Base-by-base conservation (phyloP, 2,329 filamentous ascomycete genomes). In the Fusarium napiforme region DNA sequence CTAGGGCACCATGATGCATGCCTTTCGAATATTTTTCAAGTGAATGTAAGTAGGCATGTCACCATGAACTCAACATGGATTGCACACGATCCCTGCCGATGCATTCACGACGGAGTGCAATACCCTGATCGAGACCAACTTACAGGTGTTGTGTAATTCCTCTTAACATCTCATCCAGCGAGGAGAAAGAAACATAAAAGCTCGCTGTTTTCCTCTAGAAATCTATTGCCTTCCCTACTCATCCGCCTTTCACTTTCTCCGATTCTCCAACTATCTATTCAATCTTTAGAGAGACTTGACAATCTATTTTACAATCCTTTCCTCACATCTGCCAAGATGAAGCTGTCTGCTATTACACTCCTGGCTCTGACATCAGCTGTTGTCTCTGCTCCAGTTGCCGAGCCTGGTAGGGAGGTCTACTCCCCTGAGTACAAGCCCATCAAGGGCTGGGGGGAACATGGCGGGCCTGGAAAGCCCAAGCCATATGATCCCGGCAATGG, bases 261-360 rank as follows among this genome's bases (percentile, higher is more conserved):
- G 10, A 16, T 28, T 30, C n/a, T 58, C 14, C 26, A 16, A 37
- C 39, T 7, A 23, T 64, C 39, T 58, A 39, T 52, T 45, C 58
- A 64, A 40, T 69, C 45, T 19, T 57, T 64, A 11, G 32, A 49
- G 26, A 28, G 43, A 52, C 15, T 11, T 30, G 18, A 9, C 16
- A 47, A 21, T 11, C 40, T 37, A 43, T 46, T 46, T 39, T 32
- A 28, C 36, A 34, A 39, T 12, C 23, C 21, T 21, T 32, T 26
- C 14, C 58, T 34, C 11, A 26, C 28, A 55, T 46, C 26, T 30
- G 12, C 16, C 37, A 68, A 68, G 21, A 69, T 69, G 67, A 69
- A 69, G 52, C 40, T 69, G 30, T 69, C 64, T 52, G 45, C 52
- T 39, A 18, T 69, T 34, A 34, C 45, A 18, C 39, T 69, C 16